Evolutionary conservation across 164 flowering plant genomes (phyloP).

Genomic region (grape (Vitis vinifera)): ASM3070453v1 NC_081817.1:4028501-4029000

Average conservation of each 20-base stretch:
- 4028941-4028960: no score
- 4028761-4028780: not conserved
- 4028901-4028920: no score
- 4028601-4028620: not conserved
- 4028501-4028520: no score
- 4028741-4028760: conserved; percentile 5
- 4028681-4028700: not conserved
- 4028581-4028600: not conserved
- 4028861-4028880: not conserved
- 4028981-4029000: no score
- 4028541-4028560: not conserved
- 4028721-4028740: not conserved
- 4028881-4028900: not conserved
- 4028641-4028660: not conserved
- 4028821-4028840: not conserved
- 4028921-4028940: no score
- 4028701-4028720: not conserved
- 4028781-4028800: not conserved
- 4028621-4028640: not conserved
- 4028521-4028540: not conserved
- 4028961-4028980: no score
- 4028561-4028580: not conserved
- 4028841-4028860: not conserved
- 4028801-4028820: conserved; percentile 1
- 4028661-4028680: not conserved